Conservation (phyloP, 208 protist genomes). For the Leishmania turanica region DNA sequence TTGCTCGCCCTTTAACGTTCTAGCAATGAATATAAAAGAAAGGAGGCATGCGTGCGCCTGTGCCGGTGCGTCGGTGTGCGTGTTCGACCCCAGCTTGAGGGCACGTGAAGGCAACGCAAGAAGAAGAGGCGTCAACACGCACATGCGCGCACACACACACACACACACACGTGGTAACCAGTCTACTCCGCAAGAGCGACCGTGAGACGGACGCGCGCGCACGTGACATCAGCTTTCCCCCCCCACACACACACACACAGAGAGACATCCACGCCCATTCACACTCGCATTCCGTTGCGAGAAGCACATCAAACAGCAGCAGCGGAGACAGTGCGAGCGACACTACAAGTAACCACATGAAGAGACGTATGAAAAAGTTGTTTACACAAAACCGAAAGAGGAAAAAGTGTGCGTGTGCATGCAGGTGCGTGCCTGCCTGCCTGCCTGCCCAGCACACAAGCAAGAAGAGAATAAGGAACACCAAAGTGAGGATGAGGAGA, state of each 20-base stretch:
- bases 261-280: not conserved
- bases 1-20: too few relatives aligned
- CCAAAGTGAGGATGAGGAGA: conserved; percentile 3
- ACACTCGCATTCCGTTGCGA: not conserved
- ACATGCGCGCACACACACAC: not conserved
- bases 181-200: not conserved
- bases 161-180: not conserved
- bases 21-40: not conserved
- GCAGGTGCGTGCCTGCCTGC: not conserved
- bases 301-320: too few relatives aligned
- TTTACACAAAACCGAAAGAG: not conserved
- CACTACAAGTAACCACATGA: not conserved
- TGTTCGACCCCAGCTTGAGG: not conserved
- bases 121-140: not conserved
- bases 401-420: not conserved
- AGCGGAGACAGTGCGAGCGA: too few relatives aligned
- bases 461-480: not conserved
- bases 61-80: not conserved
- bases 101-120: not conserved
- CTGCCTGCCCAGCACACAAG: not conserved
- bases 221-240: not conserved
- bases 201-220: not conserved
- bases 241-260: not conserved
- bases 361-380: not conserved
- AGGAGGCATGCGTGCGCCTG: not conserved